phyloP scores from a whole-genome alignment of 345 rosid species.

The Citrus hindsii region DNA sequence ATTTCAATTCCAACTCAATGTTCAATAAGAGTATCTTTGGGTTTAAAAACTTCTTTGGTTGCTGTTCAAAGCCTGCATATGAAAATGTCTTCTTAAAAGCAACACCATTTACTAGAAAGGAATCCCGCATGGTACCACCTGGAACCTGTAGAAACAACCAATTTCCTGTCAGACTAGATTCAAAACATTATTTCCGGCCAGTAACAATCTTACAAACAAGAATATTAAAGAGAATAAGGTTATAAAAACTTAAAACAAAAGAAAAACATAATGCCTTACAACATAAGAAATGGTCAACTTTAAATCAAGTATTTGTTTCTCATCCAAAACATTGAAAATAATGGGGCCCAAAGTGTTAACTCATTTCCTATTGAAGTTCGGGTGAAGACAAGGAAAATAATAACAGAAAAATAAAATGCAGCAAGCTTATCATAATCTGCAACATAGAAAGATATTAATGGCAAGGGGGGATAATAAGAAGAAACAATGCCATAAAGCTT shows the following conservation, averaged over 20 bases:
- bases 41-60: slow-evolving; percentile 83
- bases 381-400: too few species aligned
- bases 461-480: neutral
- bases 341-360: neutral
- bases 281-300: neutral
- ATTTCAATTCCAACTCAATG: slow-evolving; percentile 91
- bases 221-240: neutral
- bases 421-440: neutral
- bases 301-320: neutral
- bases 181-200: neutral
- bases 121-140: slow-evolving; percentile 96
- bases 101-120: slow-evolving; percentile 95
- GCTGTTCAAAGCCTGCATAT: slow-evolving; percentile 98
- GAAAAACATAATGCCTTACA: neutral
- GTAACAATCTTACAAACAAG: neutral
- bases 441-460: too few species aligned
- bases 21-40: slow-evolving; percentile 85
- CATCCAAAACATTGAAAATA: neutral
- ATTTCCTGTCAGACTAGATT: neutral
- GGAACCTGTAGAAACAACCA: slow-evolving; percentile 61
- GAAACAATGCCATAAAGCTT: too few species aligned
- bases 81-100: slow-evolving; percentile 99
- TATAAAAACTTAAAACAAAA: neutral
- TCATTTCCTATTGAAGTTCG: neutral
- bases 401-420: neutral